Conservation (phyloP, 768 basidiomycete species). For the Rhizopogon vinicolor region DNA sequence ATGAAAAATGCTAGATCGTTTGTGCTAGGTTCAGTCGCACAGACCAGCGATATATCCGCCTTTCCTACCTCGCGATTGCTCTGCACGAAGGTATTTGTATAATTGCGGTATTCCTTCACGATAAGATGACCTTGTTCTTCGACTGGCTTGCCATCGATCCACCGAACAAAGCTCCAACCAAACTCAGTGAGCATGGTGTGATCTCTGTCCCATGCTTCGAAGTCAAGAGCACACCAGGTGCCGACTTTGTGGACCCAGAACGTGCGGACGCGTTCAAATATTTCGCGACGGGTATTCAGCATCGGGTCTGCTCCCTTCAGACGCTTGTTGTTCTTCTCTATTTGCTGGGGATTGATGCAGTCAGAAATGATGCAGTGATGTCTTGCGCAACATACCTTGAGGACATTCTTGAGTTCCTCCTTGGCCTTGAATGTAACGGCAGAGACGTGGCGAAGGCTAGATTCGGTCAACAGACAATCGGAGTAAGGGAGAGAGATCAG, state of each 20-base stretch:
- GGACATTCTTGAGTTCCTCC: slow-evolving; percentile 47
- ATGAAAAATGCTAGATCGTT: slow-evolving; percentile 51
- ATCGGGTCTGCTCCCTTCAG: slow-evolving; percentile 59
- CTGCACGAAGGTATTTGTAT: slow-evolving; percentile 61
- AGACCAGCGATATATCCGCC: neutral
- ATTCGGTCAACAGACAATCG: slow-evolving; percentile 63
- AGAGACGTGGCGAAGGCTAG: slow-evolving; percentile 53
- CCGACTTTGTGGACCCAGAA: slow-evolving; percentile 62
- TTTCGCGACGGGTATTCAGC: slow-evolving; percentile 50
- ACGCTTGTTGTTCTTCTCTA: slow-evolving; percentile 78
- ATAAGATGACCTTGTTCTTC: slow-evolving; percentile 56
- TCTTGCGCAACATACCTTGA: slow-evolving; percentile 43
- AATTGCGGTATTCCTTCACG: slow-evolving; percentile 55
- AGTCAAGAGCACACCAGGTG: slow-evolving; percentile 75
- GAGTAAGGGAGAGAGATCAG: slow-evolving; percentile 73
- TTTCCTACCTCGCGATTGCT: slow-evolving; percentile 53
- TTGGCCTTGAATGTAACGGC: slow-evolving; percentile 54
- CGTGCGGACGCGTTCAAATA: slow-evolving; percentile 65
- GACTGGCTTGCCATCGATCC: slow-evolving; percentile 47
- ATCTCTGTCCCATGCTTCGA: slow-evolving; percentile 81
- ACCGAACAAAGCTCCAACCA: slow-evolving; percentile 65
- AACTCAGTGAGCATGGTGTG: slow-evolving; percentile 75
- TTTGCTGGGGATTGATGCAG: slow-evolving; percentile 38
- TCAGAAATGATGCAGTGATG: neutral
- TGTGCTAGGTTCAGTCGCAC: neutral